Conservation (phyloP, 2,329 filamentous ascomycete species). For the Phialophora macrospora region DNA sequence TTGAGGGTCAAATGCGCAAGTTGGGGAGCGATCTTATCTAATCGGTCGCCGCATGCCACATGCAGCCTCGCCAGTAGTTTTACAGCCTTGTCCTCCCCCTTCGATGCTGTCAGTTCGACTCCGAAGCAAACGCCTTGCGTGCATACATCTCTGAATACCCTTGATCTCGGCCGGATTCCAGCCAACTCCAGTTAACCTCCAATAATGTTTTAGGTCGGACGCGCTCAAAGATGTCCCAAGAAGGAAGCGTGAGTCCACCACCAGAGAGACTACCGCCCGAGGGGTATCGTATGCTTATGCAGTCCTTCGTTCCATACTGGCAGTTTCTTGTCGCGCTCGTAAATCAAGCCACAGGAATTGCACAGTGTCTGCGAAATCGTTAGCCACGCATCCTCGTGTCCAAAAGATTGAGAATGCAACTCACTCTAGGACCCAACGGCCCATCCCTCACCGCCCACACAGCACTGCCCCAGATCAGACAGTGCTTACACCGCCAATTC, state of each 20-base stretch:
- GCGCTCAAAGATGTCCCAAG: neutral
- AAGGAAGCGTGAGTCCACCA: neutral
- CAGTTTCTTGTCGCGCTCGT: conserved; percentile 82
- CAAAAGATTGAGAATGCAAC: conserved; percentile 43
- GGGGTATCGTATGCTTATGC: conserved; percentile 57
- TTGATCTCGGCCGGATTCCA: neutral
- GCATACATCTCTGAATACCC: neutral
- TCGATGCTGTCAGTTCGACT: neutral
- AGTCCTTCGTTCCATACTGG: conserved; percentile 77
- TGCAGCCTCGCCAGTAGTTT: conserved; percentile 16
- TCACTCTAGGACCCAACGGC: conserved; percentile 79
- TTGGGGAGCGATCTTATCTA: conserved; percentile 23
- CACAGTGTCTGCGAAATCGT: conserved; percentile 71
- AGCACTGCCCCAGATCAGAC: conserved; percentile 81
- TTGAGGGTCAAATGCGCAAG: conserved; percentile 10
- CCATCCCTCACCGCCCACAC: conserved; percentile 97
- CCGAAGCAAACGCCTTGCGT: conserved; percentile 4
- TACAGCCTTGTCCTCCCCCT: conserved; percentile 13
- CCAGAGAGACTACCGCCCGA: conserved; percentile 41
- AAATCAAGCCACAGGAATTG: conserved; percentile 88
- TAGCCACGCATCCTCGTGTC: conserved; percentile 8
- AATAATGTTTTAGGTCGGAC: neutral
- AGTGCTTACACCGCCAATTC: conserved; percentile 87
- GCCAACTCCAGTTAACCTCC: neutral
- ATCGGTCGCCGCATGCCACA: conserved; percentile 4